Conservation (phyloP, 306 rosid genomes). For the Pyrus pyrifolia region DNA sequence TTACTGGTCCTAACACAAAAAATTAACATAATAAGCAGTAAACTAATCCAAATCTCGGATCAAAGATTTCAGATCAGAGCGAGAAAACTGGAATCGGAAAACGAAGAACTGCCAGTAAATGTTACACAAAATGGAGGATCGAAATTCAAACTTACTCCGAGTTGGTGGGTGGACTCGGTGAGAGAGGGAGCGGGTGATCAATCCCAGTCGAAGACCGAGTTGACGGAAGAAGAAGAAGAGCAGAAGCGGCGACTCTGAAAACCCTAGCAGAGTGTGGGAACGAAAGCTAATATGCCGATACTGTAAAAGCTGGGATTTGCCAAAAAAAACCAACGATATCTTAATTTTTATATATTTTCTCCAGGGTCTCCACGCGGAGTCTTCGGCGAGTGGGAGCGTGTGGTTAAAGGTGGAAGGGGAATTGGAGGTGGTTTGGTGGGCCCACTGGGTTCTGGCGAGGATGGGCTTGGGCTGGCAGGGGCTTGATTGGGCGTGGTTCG, state of each 20-base stretch:
- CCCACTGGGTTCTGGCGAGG: background rate
- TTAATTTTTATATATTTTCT: background rate
- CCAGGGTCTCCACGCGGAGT: background rate
- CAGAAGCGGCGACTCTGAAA: conserved; percentile 58
- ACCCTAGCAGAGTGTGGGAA: conserved; percentile 76
- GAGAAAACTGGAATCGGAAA: background rate
- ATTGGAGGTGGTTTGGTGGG: background rate
- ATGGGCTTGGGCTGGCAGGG: background rate
- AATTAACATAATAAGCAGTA: background rate
- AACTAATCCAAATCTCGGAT: background rate
- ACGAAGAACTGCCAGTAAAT: background rate
- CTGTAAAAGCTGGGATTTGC: conserved; percentile 20
- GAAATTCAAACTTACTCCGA: conserved; percentile 17
- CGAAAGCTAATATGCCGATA: conserved; percentile 41
- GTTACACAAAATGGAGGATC: background rate
- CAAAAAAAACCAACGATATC: background rate
- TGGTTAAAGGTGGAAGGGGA: background rate
- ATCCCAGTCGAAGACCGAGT: conserved; percentile 1
- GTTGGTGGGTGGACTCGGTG: conserved; percentile 29
- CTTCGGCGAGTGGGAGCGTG: background rate
- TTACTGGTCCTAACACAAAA: background rate
- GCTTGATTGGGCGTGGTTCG: background rate
- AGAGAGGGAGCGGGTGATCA: conserved; percentile 5
- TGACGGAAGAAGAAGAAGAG: background rate
- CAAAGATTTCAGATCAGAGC: background rate